These are phyloP conservation scores for Liquidambar formosana DNA, from an alignment of 164 flowering plant species.

Conservation along the genomic window DNA sequence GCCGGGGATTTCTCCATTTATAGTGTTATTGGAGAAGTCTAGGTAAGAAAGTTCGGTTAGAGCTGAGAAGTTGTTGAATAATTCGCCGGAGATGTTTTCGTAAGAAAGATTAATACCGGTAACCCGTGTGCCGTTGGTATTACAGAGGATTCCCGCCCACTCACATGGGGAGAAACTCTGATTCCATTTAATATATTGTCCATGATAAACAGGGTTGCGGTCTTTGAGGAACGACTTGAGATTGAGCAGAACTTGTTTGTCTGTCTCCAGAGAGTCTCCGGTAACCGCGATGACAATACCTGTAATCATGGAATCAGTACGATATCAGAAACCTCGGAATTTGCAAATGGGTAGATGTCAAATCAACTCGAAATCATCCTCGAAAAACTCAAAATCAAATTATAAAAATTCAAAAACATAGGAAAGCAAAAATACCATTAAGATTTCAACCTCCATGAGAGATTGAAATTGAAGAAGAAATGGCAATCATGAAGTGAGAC, in stretches of 20 bases:
- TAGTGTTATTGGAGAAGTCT: conserved; percentile 72
- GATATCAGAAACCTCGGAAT: too few relatives aligned
- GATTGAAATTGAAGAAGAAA: too few relatives aligned
- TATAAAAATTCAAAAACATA: not conserved
- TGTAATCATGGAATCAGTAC: not conserved
- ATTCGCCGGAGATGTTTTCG: conserved; percentile 36
- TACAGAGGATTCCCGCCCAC: conserved; percentile 69
- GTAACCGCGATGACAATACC: conserved; percentile 12
- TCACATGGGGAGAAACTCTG: conserved; percentile 33
- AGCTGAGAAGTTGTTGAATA: conserved; percentile 66
- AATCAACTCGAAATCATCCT: conserved; percentile 3
- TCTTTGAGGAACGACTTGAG: conserved; percentile 45
- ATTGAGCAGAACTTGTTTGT: conserved; percentile 46
- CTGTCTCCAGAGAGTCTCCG: conserved; percentile 46
- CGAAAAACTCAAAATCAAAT: not conserved
- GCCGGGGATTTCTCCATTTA: conserved; percentile 45
- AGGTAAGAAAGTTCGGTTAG: conserved; percentile 52
- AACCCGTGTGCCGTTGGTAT: conserved; percentile 33
- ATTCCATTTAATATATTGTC: conserved; percentile 54
- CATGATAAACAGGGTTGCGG: conserved; percentile 44
- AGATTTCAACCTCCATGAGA: too few relatives aligned
- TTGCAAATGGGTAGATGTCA: too few relatives aligned
- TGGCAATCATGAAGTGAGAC: too few relatives aligned
- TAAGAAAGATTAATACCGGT: conserved; percentile 45
- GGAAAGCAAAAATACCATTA: not conserved